Evolutionary conservation across 768 basidiomycete genomes (phyloP).

Genomic region (Boletus speciosus): DNA sequence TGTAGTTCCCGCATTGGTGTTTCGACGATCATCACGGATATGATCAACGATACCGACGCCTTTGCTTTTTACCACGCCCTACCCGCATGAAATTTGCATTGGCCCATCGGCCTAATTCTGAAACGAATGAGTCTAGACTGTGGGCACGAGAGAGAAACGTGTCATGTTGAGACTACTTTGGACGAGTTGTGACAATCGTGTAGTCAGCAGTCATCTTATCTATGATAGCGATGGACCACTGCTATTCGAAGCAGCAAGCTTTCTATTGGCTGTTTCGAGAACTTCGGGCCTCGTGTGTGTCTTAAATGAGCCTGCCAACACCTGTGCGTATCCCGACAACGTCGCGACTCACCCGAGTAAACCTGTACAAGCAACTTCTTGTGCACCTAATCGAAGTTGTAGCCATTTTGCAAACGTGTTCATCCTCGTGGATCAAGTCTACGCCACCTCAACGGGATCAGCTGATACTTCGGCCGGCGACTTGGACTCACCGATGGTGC

Average conservation of each 20-base stretch:
- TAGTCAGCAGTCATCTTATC: not conserved
- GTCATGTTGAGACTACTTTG: not conserved
- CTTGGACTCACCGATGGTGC: not conserved
- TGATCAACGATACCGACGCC: not conserved
- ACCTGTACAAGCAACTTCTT: not conserved
- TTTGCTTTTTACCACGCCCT: not conserved
- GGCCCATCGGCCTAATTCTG: not conserved
- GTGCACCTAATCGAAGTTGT: not conserved
- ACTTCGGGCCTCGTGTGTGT: not conserved
- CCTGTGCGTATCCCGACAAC: not conserved
- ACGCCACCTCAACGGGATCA: not conserved
- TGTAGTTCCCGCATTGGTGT: slow-evolving; percentile 6
- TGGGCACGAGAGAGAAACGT: not conserved
- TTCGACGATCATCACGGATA: slow-evolving; percentile 12
- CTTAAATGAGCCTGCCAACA: not conserved
- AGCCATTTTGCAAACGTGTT: not conserved
- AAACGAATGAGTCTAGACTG: not conserved
- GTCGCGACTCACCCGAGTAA: not conserved
- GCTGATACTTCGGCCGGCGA: too few relatives aligned
- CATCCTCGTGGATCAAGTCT: not conserved
- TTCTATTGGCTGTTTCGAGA: not conserved
- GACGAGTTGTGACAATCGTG: not conserved
- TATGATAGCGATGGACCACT: not conserved
- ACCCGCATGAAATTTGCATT: not conserved
- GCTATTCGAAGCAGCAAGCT: not conserved